Evolutionary conservation across 2,329 filamentous ascomycete genomes (phyloP).

Genomic region (Epichloe sibirici): DNA sequence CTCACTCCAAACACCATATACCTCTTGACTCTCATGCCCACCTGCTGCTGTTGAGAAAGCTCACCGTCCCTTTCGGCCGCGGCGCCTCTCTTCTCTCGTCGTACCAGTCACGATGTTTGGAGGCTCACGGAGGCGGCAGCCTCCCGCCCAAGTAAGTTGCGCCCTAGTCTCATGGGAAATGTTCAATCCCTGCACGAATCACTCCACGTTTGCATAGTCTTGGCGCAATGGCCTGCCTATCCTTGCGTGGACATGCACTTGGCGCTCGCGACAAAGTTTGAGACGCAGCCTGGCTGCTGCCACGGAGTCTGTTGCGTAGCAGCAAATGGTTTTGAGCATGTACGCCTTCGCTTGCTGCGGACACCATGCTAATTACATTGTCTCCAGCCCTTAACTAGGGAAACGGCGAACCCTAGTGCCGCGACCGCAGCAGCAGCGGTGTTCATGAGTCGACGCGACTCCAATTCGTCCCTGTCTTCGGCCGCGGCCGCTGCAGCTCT

Average conservation of each 20-base stretch:
- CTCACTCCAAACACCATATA: neutral
- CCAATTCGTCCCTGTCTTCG: conserved; percentile 58
- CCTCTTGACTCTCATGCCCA: conserved; percentile 6
- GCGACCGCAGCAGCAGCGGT: conserved; percentile 72
- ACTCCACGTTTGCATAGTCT: neutral
- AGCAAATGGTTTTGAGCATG: neutral
- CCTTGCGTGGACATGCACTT: neutral
- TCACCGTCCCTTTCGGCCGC: neutral
- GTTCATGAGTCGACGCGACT: conserved; percentile 53
- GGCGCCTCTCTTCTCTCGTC: neutral
- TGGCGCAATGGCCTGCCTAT: neutral
- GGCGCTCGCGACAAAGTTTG: neutral
- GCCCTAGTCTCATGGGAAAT: neutral
- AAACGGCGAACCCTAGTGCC: conserved; percentile 58
- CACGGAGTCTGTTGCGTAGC: neutral
- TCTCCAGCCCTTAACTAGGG: conserved; percentile 46
- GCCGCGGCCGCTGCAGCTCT: conserved; percentile 81
- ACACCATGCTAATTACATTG: neutral
- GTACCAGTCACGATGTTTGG: conserved; percentile 31
- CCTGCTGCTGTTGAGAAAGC: conserved; percentile 9
- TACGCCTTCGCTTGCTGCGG: neutral
- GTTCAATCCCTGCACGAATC: too few species aligned
- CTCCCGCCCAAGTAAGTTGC: conserved; percentile 34
- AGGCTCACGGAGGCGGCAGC: conserved; percentile 35
- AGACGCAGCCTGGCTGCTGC: neutral